Conservation (phyloP, 768 basidiomycete species). For the Mycena rosella region DNA sequence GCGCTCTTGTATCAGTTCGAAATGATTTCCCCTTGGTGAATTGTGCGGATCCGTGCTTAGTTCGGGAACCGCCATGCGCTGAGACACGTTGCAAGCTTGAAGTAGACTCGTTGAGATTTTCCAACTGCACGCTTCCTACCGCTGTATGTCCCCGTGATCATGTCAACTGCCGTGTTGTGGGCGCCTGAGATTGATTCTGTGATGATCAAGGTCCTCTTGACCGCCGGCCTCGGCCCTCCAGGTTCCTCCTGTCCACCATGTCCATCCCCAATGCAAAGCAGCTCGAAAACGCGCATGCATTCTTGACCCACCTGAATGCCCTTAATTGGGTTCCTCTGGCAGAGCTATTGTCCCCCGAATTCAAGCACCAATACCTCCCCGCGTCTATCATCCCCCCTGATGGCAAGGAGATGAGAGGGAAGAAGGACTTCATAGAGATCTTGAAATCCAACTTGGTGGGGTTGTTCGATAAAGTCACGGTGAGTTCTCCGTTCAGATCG, state of each 20-base stretch:
- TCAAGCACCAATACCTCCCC: slow-evolving; percentile 22
- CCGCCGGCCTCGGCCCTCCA: neutral
- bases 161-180: too few relatives aligned
- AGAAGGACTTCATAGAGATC: slow-evolving; percentile 10
- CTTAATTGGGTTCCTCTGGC: slow-evolving; percentile 17
- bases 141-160: too few relatives aligned
- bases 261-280: slow-evolving; percentile 8
- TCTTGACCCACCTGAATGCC: slow-evolving; percentile 22
- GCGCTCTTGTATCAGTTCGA: too few relatives aligned
- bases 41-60: too few relatives aligned
- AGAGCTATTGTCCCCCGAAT: slow-evolving; percentile 20
- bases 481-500: neutral
- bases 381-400: slow-evolving; percentile 19
- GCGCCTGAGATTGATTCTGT: too few relatives aligned
- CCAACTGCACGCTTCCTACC: too few relatives aligned
- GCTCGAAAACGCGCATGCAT: slow-evolving; percentile 28
- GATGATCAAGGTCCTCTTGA: neutral
- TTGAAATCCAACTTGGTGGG: slow-evolving; percentile 10
- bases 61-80: too few relatives aligned
- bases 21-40: too few relatives aligned
- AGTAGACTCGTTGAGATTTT: too few relatives aligned
- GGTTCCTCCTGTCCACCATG: slow-evolving; percentile 4
- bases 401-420: slow-evolving; percentile 22
- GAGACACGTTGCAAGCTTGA: too few relatives aligned
- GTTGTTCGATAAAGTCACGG: slow-evolving; percentile 16